Conservation (phyloP, 179 eudicot genomes). For the Beta lomatogona region DNA sequence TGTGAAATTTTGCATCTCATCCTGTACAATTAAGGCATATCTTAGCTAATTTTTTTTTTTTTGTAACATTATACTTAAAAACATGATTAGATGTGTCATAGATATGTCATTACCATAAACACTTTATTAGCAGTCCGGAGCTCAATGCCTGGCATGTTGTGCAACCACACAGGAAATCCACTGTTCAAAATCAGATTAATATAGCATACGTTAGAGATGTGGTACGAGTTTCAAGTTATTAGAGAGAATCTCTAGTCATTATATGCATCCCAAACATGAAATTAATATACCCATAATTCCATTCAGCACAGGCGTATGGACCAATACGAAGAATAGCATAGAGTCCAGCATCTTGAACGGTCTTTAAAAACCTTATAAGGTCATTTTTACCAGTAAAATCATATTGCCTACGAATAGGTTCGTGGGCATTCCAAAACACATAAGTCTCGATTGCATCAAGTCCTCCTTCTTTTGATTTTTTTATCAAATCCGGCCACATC, state of each 20-base stretch:
- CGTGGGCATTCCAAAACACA: conserved; percentile 47
- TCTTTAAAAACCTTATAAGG: conserved; percentile 38
- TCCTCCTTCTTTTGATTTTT: conserved; percentile 39
- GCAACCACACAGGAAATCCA: conserved; percentile 48
- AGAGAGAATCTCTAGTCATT: no score
- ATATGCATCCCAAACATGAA: not conserved
- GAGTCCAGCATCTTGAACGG: conserved; percentile 41
- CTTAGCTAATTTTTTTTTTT: not conserved
- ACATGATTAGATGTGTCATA: no score
- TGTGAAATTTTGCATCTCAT: conserved; percentile 46
- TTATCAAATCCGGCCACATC: conserved; percentile 51
- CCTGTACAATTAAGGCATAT: conserved; percentile 17
- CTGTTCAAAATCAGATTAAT: conserved; percentile 6
- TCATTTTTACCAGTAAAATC: conserved; percentile 40
- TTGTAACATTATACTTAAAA: no score
- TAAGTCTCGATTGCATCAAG: conserved; percentile 43
- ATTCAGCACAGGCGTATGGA: conserved; percentile 56
- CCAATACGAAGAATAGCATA: conserved; percentile 46
- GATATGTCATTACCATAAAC: conserved; percentile 31
- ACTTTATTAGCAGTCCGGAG: conserved; percentile 38
- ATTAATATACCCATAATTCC: conserved; percentile 38
- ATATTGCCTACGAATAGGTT: conserved; percentile 39
- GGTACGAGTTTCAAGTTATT: no score
- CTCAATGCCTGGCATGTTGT: conserved; percentile 44
- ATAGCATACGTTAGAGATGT: no score